phyloP scores from a whole-genome alignment of 495 filamentous ascomycete genomes.

The Evernia prunastri region DNA sequence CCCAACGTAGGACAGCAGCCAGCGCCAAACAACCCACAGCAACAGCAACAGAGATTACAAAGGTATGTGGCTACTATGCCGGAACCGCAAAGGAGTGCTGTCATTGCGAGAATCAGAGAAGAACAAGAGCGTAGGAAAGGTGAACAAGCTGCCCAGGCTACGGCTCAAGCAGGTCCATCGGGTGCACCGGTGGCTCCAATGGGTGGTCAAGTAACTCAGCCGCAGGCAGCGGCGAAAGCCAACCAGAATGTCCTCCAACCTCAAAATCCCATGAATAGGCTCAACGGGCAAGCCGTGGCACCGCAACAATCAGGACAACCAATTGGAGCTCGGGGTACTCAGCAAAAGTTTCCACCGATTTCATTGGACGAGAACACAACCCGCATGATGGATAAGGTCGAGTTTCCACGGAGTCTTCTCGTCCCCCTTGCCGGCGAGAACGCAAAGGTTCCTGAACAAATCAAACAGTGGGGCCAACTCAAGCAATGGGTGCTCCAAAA shows the following conservation, averaged over 20 bases:
- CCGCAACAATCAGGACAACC: conserved; percentile 4
- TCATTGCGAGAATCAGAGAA: conserved; percentile 26
- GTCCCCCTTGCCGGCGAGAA: conserved; percentile 33
- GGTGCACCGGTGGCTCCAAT: conserved; percentile 3
- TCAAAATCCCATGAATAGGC: not conserved
- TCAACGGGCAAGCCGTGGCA: conserved; percentile 6
- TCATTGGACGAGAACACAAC: conserved; percentile 42
- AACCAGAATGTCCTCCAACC: not conserved
- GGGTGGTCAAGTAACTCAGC: not conserved
- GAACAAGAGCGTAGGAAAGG: conserved; percentile 24
- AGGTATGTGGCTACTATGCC: conserved; percentile 11
- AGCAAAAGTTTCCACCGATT: conserved; percentile 16
- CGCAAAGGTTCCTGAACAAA: conserved; percentile 47
- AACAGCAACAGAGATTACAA: conserved; percentile 11
- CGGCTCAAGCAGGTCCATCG: conserved; percentile 14
- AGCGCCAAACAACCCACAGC: conserved; percentile 28
- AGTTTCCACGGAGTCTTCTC: conserved; percentile 39
- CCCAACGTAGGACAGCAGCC: conserved; percentile 31
- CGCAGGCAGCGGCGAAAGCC: not conserved
- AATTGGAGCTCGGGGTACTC: not conserved
- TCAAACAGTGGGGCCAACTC: conserved; percentile 68
- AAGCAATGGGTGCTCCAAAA: conserved; percentile 55
- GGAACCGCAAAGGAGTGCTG: not conserved
- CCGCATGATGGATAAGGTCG: conserved; percentile 43
- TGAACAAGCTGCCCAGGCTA: conserved; percentile 7